Evolutionary conservation across 306 rosid genomes (phyloP).

Genomic region (Lotus japonicus): DNA sequence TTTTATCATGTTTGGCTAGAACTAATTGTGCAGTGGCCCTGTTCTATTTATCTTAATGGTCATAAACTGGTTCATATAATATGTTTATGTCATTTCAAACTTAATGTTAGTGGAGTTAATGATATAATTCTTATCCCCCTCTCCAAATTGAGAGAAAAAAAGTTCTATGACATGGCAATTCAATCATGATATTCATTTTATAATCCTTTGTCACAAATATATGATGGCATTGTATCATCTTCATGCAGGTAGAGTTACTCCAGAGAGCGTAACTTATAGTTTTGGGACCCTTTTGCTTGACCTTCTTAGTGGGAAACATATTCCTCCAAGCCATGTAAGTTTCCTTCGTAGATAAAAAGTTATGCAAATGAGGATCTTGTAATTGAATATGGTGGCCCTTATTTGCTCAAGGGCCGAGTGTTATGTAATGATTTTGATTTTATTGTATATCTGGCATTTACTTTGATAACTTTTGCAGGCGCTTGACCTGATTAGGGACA

Average conservation of each 20-base stretch:
- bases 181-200: background rate
- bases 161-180: background rate
- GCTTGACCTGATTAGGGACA: slow-evolving; percentile 88
- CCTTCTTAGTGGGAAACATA: slow-evolving; percentile 96
- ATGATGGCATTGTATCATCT: slow-evolving; percentile 11
- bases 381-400: background rate
- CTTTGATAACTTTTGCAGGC: slow-evolving; percentile 51
- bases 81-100: background rate
- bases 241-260: slow-evolving; percentile 74
- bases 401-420: background rate
- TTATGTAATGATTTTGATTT: slow-evolving; percentile 11
- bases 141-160: background rate
- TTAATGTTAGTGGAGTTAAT: background rate
- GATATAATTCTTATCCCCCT: background rate
- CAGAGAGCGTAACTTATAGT: slow-evolving; percentile 90
- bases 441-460: slow-evolving; percentile 20
- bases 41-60: background rate
- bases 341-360: no score
- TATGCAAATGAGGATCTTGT: background rate
- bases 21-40: background rate
- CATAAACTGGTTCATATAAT: background rate
- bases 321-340: slow-evolving; percentile 98
- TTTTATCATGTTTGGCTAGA: background rate
- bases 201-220: background rate
- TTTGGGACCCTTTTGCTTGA: slow-evolving; percentile 96